Evolutionary conservation across 352 stramenopile species (phyloP), one percentile per base, ranked within the genome.

Genomic region (Hyaloperonospora arabidopsidis): DNA sequence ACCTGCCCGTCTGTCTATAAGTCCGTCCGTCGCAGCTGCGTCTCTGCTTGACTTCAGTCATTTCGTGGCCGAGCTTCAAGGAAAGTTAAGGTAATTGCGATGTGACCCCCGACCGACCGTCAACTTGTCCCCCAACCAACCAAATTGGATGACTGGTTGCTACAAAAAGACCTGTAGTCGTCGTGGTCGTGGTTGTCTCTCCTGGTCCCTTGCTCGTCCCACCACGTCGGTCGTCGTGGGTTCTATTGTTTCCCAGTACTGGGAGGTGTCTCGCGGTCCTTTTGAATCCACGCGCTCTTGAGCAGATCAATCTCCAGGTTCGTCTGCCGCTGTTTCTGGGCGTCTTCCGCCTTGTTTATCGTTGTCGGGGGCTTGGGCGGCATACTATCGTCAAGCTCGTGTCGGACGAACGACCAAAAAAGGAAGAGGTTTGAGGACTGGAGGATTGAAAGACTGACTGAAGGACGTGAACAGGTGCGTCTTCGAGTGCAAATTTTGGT

Each of bases 241-340:
- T n/a, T n/a, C n/a, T 71, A 68, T 54, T 71, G 68, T 55, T 68
- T 71, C 43, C 46, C 51, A 8, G 45, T 40, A 45, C 50, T 58
- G 21, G 63, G 63, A 14, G 63, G 63, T 23, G 63, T 65, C 32
- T 81, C 72, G 41, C 72, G 72, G 63, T 81, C 72, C 59, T 81
- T 81, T 44, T 74, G 72, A 54, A 81, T 81, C 72, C 68, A 78
- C 1, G 72, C 72, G 13, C 68, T 78, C 68, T 81, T 81, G 58
- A 81, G 68, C 34, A 81, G 52, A 52, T 81, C 72, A 57, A 81
- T 81, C 64, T 81, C 72, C 45, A 81, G 72, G 68, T 81, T 81
- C 21, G 66, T 81, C 68, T 81, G 72, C 41, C 72, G 73, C 66
- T 78, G 66, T 63, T 81, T 78, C 61, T 78, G 69, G 18, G 69